Evolutionary conservation across 139 green algal genomes (phyloP), one percentile per base, ranked within the genome.

Genomic region (Chlorokybus atmophyticus): DNA sequence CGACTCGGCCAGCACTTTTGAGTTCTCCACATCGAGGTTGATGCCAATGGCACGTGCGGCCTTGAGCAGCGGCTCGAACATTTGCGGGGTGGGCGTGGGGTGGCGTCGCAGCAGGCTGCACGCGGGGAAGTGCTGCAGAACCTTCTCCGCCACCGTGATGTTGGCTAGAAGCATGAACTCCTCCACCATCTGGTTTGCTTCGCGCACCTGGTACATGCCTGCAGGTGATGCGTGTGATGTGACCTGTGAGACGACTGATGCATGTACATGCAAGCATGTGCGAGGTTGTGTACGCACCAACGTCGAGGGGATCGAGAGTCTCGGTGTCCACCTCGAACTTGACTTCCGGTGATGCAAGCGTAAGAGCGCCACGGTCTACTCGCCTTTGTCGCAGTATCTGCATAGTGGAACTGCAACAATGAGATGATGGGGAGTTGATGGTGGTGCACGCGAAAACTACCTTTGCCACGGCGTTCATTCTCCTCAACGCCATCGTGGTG

Each of bases 161-260:
- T 98, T 96, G 58, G 87, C 90, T 28, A 94, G 62, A 24, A 98
- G 71, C 90, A 96, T 98, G 81, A 94, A 90, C 79, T 98, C 90
- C 75, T 96, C 88, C 31, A 98, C 86, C 87, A 98, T 95, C 52
- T 85, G 71, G 74, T 98, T 96, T 39, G 90, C 82, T 40, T 95
- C 86, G 0, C 75, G 67, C 8, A 86, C 51, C 66, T 90, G 78
- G 73, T 96, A 98, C 80, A 96, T 88, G 49, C 80, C 60, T 69
- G 60, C 24, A 52, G 44, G 14, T 14, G 35, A 14, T 44, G 35
- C 35, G 35, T 44, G 35, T 44, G 35, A n/a, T n/a, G n/a, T n/a
- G n/a, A n/a, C n/a, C n/a, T n/a, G n/a, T n/a, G n/a, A n/a, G n/a
- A n/a, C n/a, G n/a, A n/a, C n/a, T n/a, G n/a, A n/a, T n/a, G n/a